These are phyloP conservation scores for Sequoia sempervirens DNA, from an alignment of 75 land plant species.

Conservation along the genomic window DNA sequence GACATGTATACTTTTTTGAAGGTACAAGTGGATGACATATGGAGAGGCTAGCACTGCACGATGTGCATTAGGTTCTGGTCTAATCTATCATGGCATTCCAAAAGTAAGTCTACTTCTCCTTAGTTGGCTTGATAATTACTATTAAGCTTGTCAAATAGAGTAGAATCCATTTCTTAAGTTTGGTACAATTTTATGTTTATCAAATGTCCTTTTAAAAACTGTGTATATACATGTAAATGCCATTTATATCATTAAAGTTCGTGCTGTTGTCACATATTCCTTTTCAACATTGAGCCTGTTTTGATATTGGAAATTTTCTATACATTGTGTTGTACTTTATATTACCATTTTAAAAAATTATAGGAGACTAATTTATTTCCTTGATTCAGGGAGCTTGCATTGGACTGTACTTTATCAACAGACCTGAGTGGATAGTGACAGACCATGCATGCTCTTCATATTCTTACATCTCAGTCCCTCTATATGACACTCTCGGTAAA, in stretches of 20 bases:
- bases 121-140: no score
- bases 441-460: slow-evolving; percentile 97
- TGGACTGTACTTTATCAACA: slow-evolving; percentile 90
- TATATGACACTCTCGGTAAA: slow-evolving; percentile 96
- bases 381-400: slow-evolving; percentile 64
- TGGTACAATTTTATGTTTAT: background rate
- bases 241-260: background rate
- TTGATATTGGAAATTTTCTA: background rate
- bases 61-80: slow-evolving; percentile 81
- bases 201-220: background rate
- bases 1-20: slow-evolving; percentile 12
- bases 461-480: slow-evolving; percentile 90
- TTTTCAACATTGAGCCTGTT: background rate
- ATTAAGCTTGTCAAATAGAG: background rate
- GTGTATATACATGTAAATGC: background rate
- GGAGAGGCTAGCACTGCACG: slow-evolving; percentile 87
- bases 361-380: background rate
- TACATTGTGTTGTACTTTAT: background rate
- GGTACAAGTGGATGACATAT: slow-evolving; percentile 98
- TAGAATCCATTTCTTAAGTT: background rate
- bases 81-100: slow-evolving; percentile 71
- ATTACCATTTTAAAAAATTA: background rate
- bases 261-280: background rate
- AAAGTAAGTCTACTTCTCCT: slow-evolving; percentile 32
- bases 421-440: slow-evolving; percentile 94